Evolutionary conservation across 192 early-diverging fungal genomes (phyloP).

Genomic region (Phlyctochytrium arcticum): DNA sequence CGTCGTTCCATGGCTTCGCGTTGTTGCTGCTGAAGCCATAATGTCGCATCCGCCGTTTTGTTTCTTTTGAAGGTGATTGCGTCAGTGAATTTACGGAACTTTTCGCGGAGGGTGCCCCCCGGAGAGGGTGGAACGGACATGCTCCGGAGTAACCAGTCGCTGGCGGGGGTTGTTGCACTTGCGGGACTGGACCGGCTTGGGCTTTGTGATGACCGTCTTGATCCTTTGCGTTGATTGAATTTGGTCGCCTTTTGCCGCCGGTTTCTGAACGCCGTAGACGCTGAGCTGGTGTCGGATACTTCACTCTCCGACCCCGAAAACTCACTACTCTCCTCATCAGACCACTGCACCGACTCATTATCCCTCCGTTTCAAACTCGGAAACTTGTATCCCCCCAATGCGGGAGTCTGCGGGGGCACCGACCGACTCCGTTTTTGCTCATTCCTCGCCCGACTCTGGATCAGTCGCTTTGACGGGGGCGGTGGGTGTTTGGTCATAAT

Average conservation of each 20-base stretch:
- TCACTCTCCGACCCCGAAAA: conserved; percentile 9
- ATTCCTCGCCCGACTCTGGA: too few relatives aligned
- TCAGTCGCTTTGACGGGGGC: too few relatives aligned
- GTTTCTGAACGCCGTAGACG: neutral
- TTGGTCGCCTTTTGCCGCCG: too few relatives aligned
- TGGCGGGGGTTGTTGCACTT: too few relatives aligned
- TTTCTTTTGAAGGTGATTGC: neutral
- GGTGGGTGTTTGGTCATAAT: neutral
- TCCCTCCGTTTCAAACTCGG: neutral
- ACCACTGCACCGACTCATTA: neutral
- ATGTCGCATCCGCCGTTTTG: too few relatives aligned
- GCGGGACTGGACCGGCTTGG: too few relatives aligned
- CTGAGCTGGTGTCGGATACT: neutral
- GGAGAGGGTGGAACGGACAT: conserved; percentile 6
- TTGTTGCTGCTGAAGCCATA: too few relatives aligned
- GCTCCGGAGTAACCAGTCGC: neutral
- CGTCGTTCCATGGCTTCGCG: too few relatives aligned
- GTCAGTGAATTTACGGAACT: neutral
- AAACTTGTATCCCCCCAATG: conserved; percentile 14
- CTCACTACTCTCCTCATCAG: conserved; percentile 3
- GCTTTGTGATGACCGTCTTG: too few relatives aligned
- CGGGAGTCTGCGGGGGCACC: conserved; percentile 1
- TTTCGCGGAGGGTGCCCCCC: neutral
- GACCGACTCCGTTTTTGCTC: neutral
- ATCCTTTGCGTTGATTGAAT: too few relatives aligned